A percentile compares a stretch with the other conserved stretches of the same genome.
Conservation (phyloP, 331 rosid genomes). For the Stylosanthes scabra region DNA sequence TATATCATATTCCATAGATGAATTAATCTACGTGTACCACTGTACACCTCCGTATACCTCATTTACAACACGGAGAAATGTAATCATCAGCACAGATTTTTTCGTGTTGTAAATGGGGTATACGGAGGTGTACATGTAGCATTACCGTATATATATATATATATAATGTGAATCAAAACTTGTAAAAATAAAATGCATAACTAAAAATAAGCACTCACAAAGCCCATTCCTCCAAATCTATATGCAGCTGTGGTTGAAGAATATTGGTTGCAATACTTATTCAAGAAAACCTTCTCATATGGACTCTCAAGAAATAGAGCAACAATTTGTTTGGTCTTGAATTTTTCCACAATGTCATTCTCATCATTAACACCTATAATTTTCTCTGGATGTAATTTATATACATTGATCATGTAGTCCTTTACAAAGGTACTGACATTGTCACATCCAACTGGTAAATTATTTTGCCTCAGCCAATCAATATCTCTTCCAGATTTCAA, state of each 20-base stretch:
- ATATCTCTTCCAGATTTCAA: conserved; percentile 47
- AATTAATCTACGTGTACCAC: too few species aligned
- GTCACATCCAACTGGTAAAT: conserved; percentile 57
- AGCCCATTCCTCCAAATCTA: conserved; percentile 76
- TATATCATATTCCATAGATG: conserved; percentile 9
- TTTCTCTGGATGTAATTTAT: conserved; percentile 12
- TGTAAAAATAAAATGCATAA: not conserved
- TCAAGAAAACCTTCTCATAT: conserved; percentile 63
- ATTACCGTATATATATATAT: too few species aligned
- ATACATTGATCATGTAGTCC: conserved; percentile 45
- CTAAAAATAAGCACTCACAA: conserved; percentile 56
- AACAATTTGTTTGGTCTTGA: conserved; percentile 44
- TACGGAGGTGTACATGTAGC: too few species aligned
- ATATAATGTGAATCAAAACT: conserved; percentile 1
- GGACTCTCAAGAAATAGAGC: conserved; percentile 73
- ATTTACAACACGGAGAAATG: too few species aligned
- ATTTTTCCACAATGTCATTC: conserved; percentile 30
- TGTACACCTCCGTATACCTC: too few species aligned
- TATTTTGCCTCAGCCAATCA: conserved; percentile 52
- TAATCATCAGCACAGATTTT: too few species aligned
- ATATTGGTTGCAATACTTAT: conserved; percentile 55
- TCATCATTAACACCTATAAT: conserved; percentile 32
- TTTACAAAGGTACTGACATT: conserved; percentile 45
- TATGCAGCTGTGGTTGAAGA: conserved; percentile 39
- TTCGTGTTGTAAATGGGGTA: too few species aligned